Percentiles rank a stretch among this genome's conserved stretches.
Evolutionary conservation across 176 grass and related monocot species (phyloP).

Genomic region (Triticum timopheevii): DNA sequence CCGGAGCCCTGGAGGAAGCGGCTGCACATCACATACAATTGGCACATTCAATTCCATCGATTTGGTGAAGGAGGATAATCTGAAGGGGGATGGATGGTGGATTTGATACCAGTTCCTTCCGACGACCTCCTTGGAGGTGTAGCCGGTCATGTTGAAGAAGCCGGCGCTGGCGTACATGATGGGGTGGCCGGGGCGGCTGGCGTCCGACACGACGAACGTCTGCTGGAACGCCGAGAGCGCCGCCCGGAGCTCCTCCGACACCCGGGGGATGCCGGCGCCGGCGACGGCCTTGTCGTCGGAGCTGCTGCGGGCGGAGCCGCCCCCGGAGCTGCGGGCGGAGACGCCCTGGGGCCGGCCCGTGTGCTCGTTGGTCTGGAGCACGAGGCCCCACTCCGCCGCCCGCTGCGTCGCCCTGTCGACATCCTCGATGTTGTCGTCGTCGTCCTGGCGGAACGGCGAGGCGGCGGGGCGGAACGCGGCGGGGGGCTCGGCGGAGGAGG

Average conservation of each 20-base stretch:
- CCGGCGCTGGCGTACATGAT: constrained; percentile 75
- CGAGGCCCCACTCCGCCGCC: constrained; percentile 87
- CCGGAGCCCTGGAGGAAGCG: constrained; percentile 85
- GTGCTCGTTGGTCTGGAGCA: constrained; percentile 77
- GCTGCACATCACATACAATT: constrained; percentile 32
- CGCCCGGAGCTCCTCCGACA: constrained; percentile 72
- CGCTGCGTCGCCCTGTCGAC: constrained; percentile 56
- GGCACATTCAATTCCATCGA: background rate
- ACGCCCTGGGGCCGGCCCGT: constrained; percentile 73
- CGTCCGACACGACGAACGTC: constrained; percentile 77
- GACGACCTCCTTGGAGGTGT: constrained; percentile 64
- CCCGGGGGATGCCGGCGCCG: constrained; percentile 33
- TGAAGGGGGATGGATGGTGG: too few relatives aligned
- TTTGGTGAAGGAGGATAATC: background rate
- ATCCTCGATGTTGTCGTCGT: constrained; percentile 11
- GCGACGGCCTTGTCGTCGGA: background rate
- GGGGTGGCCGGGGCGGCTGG: constrained; percentile 53
- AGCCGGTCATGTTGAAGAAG: constrained; percentile 82
- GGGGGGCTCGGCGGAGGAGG: background rate
- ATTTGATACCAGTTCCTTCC: constrained; percentile 57
- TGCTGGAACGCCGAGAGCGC: constrained; percentile 77
- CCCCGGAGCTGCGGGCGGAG: constrained; percentile 45
- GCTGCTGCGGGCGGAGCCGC: constrained; percentile 19
- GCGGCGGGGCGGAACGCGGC: constrained; percentile 5
- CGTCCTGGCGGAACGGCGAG: constrained; percentile 15